Percentiles rank a stretch among this genome's conserved stretches.
phyloP scores from a whole-genome alignment of 495 filamentous ascomycete genomes.

The Hypomontagnella submonticulosa region DNA sequence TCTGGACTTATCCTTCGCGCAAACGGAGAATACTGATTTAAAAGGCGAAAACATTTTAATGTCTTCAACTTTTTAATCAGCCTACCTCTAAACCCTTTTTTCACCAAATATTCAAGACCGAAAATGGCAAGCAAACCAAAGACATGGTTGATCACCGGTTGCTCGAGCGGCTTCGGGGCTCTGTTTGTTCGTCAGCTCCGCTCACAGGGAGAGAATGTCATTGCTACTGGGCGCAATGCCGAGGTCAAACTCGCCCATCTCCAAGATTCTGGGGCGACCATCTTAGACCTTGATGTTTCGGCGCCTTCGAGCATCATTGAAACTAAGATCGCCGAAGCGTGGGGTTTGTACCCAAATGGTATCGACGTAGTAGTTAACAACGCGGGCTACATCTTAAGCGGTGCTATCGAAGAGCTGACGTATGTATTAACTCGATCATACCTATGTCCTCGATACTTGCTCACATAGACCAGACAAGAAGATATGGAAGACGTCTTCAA shows the following conservation, averaged over 20 bases:
- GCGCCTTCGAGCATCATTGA: slow-evolving; percentile 10
- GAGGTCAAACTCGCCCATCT: slow-evolving; percentile 22
- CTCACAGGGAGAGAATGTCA: slow-evolving; percentile 26
- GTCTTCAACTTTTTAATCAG: no score
- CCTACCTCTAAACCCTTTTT: no score
- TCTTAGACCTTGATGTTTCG: slow-evolving; percentile 34
- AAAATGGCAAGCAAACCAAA: no score
- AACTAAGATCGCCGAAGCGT: slow-evolving; percentile 21
- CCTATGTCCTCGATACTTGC: not conserved
- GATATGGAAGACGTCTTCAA: slow-evolving; percentile 12
- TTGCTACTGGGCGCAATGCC: slow-evolving; percentile 34
- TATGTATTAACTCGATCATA: slow-evolving; percentile 39
- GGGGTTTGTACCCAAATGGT: slow-evolving; percentile 6
- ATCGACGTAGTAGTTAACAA: slow-evolving; percentile 36
- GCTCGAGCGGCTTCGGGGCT: slow-evolving; percentile 58
- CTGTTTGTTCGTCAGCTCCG: slow-evolving; percentile 28
- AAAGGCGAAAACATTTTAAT: no score
- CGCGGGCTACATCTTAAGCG: slow-evolving; percentile 53
- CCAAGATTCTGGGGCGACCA: slow-evolving; percentile 18
- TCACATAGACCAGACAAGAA: not conserved
- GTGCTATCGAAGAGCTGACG: slow-evolving; percentile 58
- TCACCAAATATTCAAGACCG: no score
- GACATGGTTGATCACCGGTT: slow-evolving; percentile 61
- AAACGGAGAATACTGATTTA: no score
- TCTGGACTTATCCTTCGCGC: no score